Percentiles rank a stretch among this genome's conserved stretches.
Conservation (phyloP, 495 filamentous ascomycete genomes). For the Bombardia bombarda region DNA sequence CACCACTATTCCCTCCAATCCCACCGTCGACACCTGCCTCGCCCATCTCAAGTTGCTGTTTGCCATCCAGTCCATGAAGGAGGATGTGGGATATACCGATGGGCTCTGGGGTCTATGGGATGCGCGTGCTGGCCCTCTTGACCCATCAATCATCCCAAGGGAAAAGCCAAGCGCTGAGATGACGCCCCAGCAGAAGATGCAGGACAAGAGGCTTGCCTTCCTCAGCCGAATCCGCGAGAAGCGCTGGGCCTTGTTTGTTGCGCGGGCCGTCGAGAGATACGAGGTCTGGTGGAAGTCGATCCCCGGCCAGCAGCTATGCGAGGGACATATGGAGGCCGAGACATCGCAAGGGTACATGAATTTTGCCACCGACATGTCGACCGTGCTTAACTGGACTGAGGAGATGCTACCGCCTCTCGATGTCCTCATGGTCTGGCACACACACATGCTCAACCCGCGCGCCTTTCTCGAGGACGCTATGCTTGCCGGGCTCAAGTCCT, state of each 20-base stretch:
- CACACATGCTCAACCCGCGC: slow-evolving; percentile 76
- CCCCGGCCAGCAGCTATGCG: slow-evolving; percentile 20
- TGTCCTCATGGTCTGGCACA: slow-evolving; percentile 86
- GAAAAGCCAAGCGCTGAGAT: slow-evolving; percentile 14
- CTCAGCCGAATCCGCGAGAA: slow-evolving; percentile 60
- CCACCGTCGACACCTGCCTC: slow-evolving; percentile 45
- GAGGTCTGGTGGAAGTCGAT: slow-evolving; percentile 57
- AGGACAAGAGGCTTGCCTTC: slow-evolving; percentile 20
- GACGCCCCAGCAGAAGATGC: slow-evolving; percentile 13
- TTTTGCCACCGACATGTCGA: slow-evolving; percentile 12
- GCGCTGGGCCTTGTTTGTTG: slow-evolving; percentile 70
- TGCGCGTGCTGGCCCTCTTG: slow-evolving; percentile 27
- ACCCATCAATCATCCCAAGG: slow-evolving; percentile 6
- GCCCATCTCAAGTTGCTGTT: slow-evolving; percentile 73
- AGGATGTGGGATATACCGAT: slow-evolving; percentile 54
- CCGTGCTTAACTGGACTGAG: slow-evolving; percentile 18
- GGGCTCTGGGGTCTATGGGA: slow-evolving; percentile 59
- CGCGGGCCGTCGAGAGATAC: slow-evolving; percentile 67
- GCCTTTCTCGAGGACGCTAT: slow-evolving; percentile 73
- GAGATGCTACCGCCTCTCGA: slow-evolving; percentile 44
- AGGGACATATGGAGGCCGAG: slow-evolving; percentile 21
- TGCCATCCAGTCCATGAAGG: slow-evolving; percentile 58
- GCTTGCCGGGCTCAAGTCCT: slow-evolving; percentile 44
- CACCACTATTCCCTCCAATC: slow-evolving; percentile 11
- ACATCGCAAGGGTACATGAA: slow-evolving; percentile 9